Base-by-base conservation (phyloP, 164 flowering plant genomes). In the Vitis amurensis region DNA sequence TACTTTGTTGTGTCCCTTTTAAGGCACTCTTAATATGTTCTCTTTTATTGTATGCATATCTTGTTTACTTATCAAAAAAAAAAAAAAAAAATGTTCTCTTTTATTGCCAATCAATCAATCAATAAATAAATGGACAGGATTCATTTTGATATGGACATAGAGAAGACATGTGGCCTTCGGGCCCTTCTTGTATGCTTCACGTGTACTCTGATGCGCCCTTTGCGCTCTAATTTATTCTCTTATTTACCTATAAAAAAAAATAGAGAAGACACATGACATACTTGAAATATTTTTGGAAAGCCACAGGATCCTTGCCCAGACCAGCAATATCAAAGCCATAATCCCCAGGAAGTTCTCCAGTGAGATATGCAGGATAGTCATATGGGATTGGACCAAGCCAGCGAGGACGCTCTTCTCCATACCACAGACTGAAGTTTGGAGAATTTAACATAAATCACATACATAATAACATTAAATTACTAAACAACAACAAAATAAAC, bases 301-400 rank as follows among this genome's bases (percentile, higher is more conserved):
- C 86, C 57, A 48, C 81, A 17, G 91, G 93, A 78, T 95, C 97
- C 85, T 83, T 86, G 76, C 89, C 73, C 53, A 95, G 76, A 60
- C 92, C 93, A 8, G 85, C 93, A 81, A 93, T 53, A 78, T 95
- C 99, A 83, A 95, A 95, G 64, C 98, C 99, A 83, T 95, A 95
- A 76, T 95, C 99, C 48, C 97, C 99, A n/a, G 99, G 99, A 9
- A 89, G 80, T 71, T 93, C 89, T 60, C 99, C 99, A 50, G 79
- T 86, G 58, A 95, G 97, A 86, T 95, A 72, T 49, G 76, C 50
- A 60, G 99, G 99, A 76, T 95, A 95, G 8, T 87, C 82, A 73
- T 81, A 95, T 11, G 93, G 87, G 60, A 95, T 81, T 61, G 98
- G 98, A 71, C 99, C 99, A 77, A 95, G 97, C 99, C 99, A 95